Base-by-base conservation (phyloP, 1,284 basidiomycete species). In the Uromyces viciae-fabae region DNA sequence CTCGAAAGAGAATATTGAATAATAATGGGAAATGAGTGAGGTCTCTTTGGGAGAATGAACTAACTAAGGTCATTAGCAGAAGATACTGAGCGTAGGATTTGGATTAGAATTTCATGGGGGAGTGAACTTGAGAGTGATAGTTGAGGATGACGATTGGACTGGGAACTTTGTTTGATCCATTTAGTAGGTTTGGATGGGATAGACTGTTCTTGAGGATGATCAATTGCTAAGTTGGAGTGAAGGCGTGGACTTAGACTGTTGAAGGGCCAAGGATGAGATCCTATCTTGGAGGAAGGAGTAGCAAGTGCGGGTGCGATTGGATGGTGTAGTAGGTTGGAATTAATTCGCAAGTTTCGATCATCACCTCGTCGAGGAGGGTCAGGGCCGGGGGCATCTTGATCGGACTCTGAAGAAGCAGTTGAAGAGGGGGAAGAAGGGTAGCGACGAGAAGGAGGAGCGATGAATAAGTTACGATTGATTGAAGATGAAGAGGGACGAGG, bases 91-190 rank as follows among this genome's bases (percentile, higher is more conserved):
- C 92, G 92, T 83, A 99, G 90, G 84, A 98, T 92, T 87, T 98
- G 91, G n/a, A 95, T 92, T 83, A 98, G 90, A 60, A 98, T 90
- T 86, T 98, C 95, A 75, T 94, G 92, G 1, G 95, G 95, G 8
- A 98, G 88, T 60, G 84, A 84, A 68, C 84, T 85, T 33, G 86
- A 83, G 73, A 81, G 64, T 7, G 66, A 71, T 60, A 58, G 40
- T 46, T 31, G 8, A 3, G 40, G 40, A 9, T 25, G 15, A 43
- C 25, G 68, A 25, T 7, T 38, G n/a, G 71, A 36, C 56, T 73
- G 49, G 28, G 40, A 71, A 33, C n/a, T 71, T 71, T 43, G 40
- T 71, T 49, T 43, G 68, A 49, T n/a, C 17, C 28, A 40, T 19
- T 17, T 36, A 46, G 31, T 52, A 33, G 64, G 36, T 76, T 76